Evolutionary conservation across 139 green algal species (phyloP), one percentile per base, ranked within the genome.

Genomic region (Chlorella sp.): DNA sequence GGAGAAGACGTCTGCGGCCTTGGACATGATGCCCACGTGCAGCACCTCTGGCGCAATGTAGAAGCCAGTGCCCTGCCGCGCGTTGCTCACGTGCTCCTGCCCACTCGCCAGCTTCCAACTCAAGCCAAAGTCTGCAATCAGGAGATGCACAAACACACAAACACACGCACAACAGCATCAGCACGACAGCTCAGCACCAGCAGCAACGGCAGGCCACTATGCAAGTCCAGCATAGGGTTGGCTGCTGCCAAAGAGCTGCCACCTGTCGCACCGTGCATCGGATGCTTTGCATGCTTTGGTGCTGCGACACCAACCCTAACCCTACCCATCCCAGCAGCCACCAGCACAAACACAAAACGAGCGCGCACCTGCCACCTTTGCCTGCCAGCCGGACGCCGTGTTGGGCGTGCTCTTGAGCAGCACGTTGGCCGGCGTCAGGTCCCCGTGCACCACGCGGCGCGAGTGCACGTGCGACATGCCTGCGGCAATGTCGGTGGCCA

Each of bases 361-460:
- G 34, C 49, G 31, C 17, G 20, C 34, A 30, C 49, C 49, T 55
- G 35, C 24, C 33, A 70, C 60, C 62, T 49, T 61, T 31, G n/a
- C 35, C 29, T 31, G 10, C 4, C 33, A 63, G 74, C 49, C 31
- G 14, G 61, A 61, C 34, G 23, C 26, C 23, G 50, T 23, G 0
- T 23, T 23, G 27, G 33, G 30, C 1, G 42, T 10, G 5, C 30
- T 36, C 1, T 55, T 51, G 24, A 83, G 62, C 62, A 83, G 68
- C 50, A 83, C 76, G 62, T 83, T 83, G 62, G 68, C 68, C n/a
- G 77, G 72, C 49, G 73, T 83, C 26, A 83, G 77, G 55, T 83
- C 77, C 27, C 77, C 77, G 50, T 83, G 77, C 29, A 83, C 69
- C 31, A 83, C 74, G 73, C 50, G 61, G 31, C 71, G 61, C 22